These are phyloP conservation scores for Cornus controversa DNA, from an alignment of 148 eudicot species.

Conservation along the genomic window DNA sequence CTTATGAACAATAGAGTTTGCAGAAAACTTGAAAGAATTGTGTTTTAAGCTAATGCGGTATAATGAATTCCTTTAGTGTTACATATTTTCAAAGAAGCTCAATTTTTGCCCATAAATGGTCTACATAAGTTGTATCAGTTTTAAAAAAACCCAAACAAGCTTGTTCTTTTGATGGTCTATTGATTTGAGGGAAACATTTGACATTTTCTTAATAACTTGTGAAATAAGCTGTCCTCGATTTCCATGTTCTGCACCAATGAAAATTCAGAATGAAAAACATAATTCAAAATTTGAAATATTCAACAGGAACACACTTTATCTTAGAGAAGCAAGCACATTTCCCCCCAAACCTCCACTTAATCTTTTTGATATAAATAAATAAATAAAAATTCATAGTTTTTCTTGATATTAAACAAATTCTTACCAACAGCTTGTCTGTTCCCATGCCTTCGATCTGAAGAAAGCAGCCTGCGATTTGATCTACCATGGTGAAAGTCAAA, in stretches of 20 bases:
- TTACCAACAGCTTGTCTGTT: constrained; percentile 57
- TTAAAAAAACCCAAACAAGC: too few species aligned
- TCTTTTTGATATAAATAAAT: neutral
- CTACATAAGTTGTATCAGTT: too few species aligned
- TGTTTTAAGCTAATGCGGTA: neutral
- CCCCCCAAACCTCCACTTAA: neutral
- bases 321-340: neutral
- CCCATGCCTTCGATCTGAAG: constrained; percentile 57
- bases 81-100: neutral
- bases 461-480: constrained; percentile 57
- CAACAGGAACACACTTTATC: neutral
- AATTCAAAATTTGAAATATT: too few species aligned
- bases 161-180: too few species aligned
- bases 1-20: too few species aligned
- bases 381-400: neutral
- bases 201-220: neutral
- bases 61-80: neutral
- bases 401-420: constrained; percentile 5
- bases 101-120: too few species aligned
- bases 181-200: too few species aligned
- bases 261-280: neutral
- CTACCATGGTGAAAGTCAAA: constrained; percentile 82
- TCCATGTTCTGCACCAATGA: neutral
- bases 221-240: neutral
- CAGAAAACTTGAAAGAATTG: neutral